Evolutionary conservation across 805 yeast genomes (phyloP), one percentile per base, ranked within the genome.

Genomic region (Candida sphagnicola): DNA sequence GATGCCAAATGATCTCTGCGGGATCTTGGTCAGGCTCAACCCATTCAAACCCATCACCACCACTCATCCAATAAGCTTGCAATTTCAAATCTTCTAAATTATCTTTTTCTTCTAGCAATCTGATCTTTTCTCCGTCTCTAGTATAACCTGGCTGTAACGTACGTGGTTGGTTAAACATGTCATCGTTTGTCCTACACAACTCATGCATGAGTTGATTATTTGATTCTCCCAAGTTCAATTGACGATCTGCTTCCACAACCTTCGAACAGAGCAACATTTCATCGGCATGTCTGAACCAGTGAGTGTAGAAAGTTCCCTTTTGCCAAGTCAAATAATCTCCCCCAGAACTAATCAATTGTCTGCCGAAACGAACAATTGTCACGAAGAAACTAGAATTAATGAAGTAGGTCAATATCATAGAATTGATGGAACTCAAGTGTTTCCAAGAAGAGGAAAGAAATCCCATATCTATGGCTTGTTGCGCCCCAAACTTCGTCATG

Each of bases 11-110:
- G 13, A 79, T 45, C 15, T 81, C 88, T 0, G 93, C 95, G 0
- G 95, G 95, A 53, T 87, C 95, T 53, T 83, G 84, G 54, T 86
- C 95, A 1, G 95, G 95, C 53, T 86, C 95, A 10, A 77, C 82
- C 95, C 95, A 86, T 43, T 82, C 85, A 53, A 85, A 86, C 11
- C 88, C 89, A 39, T 82, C 90, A 21, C 95, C 95, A 5, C 87
- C 85, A 30, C 83, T 73, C 54, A 85, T 78, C 95, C 95, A 86
- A 61, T 85, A 86, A 49, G 88, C 95, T 53, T 85, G 84, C 48
- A 86, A 50, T 65, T 78, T 70, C 34, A 76, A 54, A 43, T 86
- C 95, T 43, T 77, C 82, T 39, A 80, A 77, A 34, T 83, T 78
- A 48, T 77, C 77, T 51, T 58, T 66, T 11, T 62, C 57, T 32